Percentiles rank a stretch among this genome's conserved stretches.
These are phyloP conservation scores for Fomes fomentarius DNA, from an alignment of 1,284 basidiomycete species.

Conservation along the genomic window DNA sequence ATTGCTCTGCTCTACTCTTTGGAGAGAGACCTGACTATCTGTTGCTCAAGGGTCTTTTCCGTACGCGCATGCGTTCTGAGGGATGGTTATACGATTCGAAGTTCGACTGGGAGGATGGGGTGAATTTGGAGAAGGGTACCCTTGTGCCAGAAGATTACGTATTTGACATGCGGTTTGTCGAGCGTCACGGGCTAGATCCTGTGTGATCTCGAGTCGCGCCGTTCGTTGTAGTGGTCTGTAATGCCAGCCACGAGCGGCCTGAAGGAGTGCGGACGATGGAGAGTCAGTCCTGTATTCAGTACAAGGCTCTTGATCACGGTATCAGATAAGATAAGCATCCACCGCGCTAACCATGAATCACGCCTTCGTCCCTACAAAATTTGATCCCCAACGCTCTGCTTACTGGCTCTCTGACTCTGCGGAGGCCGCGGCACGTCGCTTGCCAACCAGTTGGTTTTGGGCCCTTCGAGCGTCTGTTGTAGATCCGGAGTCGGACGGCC, in stretches of 20 bases:
- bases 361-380: neutral
- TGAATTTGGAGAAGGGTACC: neutral
- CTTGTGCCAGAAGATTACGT: constrained; percentile 12
- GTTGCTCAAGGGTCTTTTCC: constrained; percentile 9
- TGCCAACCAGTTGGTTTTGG: neutral
- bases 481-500: neutral
- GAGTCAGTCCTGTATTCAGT: too few relatives aligned
- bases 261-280: too few relatives aligned
- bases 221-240: too few relatives aligned
- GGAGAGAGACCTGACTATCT: constrained; percentile 21
- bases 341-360: neutral
- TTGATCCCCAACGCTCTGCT: neutral
- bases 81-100: constrained; percentile 14
- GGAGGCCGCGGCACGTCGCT: neutral
- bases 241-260: too few relatives aligned
- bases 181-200: neutral
- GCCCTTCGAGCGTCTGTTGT: neutral
- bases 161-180: constrained; percentile 2
- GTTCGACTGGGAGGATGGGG: constrained; percentile 15
- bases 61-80: constrained; percentile 6
- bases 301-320: too few relatives aligned
- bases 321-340: too few relatives aligned
- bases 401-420: neutral
- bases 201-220: too few relatives aligned
- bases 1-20: constrained; percentile 17